A percentile compares a stretch with the other conserved stretches of the same genome.
These are phyloP conservation scores for Trifolium subterraneum DNA, from an alignment of 306 rosid genomes.

Conservation along the genomic window DNA sequence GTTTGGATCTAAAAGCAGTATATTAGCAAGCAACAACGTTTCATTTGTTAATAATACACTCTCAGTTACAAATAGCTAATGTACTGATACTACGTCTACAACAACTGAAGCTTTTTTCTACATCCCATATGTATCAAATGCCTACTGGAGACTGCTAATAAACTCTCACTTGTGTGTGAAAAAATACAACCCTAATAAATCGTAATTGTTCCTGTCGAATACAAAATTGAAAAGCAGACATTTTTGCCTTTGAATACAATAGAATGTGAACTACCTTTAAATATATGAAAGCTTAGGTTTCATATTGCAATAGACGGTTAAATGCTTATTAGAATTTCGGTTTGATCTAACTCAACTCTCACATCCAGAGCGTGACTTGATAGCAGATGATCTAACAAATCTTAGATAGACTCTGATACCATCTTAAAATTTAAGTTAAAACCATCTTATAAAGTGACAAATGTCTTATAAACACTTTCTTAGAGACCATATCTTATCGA, in stretches of 20 bases:
- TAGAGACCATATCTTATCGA: background rate
- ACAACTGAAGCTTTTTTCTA: background rate
- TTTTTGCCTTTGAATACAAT: constrained; percentile 1
- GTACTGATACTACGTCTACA: background rate
- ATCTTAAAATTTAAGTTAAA: background rate
- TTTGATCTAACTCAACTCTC: background rate
- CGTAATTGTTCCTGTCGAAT: background rate
- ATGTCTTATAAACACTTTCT: background rate
- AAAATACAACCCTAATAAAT: background rate
- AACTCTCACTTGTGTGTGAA: background rate
- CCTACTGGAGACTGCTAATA: background rate
- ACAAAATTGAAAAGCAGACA: background rate
- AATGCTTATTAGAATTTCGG: background rate
- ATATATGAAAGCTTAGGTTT: constrained; percentile 6
- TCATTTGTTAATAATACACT: constrained; percentile 10
- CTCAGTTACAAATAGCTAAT: background rate
- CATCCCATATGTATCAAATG: background rate
- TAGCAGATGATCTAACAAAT: background rate
- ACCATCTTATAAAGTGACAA: background rate
- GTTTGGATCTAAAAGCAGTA: background rate
- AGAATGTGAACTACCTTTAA: background rate
- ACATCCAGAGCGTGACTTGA: background rate
- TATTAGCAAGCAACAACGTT: background rate
- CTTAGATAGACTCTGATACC: background rate
- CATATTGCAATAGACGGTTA: background rate